Base-by-base conservation (phyloP, 2,329 filamentous ascomycete genomes). In the Elsinoe batatas region DNA sequence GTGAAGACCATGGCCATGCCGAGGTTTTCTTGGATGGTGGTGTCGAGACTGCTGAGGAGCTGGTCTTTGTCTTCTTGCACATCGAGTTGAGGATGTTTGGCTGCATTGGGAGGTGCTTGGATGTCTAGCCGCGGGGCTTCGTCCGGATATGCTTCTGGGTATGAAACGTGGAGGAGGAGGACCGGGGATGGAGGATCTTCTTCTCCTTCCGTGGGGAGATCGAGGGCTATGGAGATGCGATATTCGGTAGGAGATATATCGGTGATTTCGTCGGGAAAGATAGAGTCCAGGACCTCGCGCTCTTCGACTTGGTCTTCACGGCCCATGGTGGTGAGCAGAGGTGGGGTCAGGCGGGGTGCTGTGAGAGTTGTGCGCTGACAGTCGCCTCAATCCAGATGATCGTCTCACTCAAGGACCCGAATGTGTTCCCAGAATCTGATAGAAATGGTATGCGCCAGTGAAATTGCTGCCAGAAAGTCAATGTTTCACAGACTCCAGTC, bases 1-100 rank as follows among this genome's bases (percentile, higher is more conserved):
- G 91, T 89, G 72, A 97, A 98, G 1, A 98, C 76, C 93, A 98
- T 98, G 56, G 90, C 88, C 85, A 97, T 97, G 60, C 93, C 93
- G 58, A 97, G 73, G 63, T 91, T 97, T 70, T 98, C 93, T 68
- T 93, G 84, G 35, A 96, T 86, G 0, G 85, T 87, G 13, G 85
- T 82, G 37, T 82, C 71, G 11, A 97, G 76, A 1, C 80, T 79
- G 51, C 83, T 76, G 13, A 97, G 79, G 12, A 98, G 81, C 53
- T 73, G 72, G 15, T 81, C 77, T 67, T 88, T 89, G 76, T 98
- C 93, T 49, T 86, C 82, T 64, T 85, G 79, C 46, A 97, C 77
- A 67, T 85, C 87, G 69, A 98, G 84, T 65, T 86, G 80, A 26
- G 81, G 78, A 70, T 95, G 81, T 63, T 80, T 79, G 8, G 80